Percentiles rank a stretch among this genome's conserved stretches.
Conservation (phyloP, 2,329 filamentous ascomycete species). For the Ophiocordyceps camponoti-leonardi region DNA sequence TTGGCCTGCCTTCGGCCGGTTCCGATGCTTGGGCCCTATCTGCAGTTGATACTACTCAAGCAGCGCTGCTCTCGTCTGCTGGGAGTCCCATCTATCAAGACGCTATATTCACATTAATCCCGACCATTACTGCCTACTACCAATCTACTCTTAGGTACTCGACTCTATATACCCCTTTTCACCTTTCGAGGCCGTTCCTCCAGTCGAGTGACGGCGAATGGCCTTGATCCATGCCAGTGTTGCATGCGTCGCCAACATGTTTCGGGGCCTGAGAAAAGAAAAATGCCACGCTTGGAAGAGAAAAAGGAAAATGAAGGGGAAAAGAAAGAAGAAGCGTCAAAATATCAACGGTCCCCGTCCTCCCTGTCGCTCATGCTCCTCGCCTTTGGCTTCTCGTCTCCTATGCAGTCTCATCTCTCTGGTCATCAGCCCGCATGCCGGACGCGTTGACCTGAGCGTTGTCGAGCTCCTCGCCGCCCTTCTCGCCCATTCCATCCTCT, state of each 20-base stretch:
- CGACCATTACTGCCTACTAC: neutral
- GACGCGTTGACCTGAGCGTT: slow-evolving; percentile 38
- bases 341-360: neutral
- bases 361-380: neutral
- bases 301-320: neutral
- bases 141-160: neutral
- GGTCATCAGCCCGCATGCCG: slow-evolving; percentile 18
- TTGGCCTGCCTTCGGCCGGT: no score
- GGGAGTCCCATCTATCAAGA: neutral
- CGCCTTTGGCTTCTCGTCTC: neutral
- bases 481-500: slow-evolving; percentile 39
- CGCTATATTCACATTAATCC: neutral
- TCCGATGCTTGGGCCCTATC: no score
- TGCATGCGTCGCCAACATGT: neutral
- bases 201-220: neutral
- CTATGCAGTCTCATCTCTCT: neutral
- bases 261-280: neutral
- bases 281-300: neutral
- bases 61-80: neutral
- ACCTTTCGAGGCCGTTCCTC: neutral
- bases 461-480: slow-evolving; percentile 36
- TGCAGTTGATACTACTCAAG: no score
- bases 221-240: neutral
- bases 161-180: neutral
- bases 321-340: neutral